A percentile compares a stretch with the other conserved stretches of the same genome.
phyloP scores from a whole-genome alignment of 495 filamentous ascomycete species.

The Neurospora sp. region DNA sequence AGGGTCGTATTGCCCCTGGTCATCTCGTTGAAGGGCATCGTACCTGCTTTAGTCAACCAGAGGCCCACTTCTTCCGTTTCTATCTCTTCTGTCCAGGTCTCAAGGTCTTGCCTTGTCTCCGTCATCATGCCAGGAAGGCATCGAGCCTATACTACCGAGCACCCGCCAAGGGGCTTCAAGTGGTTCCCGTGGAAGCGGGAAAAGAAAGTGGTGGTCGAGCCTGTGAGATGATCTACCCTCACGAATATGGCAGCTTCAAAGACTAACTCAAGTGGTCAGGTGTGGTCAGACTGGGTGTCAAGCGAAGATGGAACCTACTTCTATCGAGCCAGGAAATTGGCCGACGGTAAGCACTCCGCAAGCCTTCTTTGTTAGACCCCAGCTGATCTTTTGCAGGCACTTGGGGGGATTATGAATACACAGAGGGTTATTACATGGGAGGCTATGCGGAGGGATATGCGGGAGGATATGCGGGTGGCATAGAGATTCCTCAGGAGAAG shows the following conservation, averaged over 20 bases:
- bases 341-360: not conserved
- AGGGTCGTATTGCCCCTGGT: not conserved
- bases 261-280: not conserved
- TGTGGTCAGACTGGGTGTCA: not conserved
- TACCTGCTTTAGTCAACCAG: not conserved
- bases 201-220: not conserved
- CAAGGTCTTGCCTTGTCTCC: not conserved
- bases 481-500: not conserved
- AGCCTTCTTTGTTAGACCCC: not conserved
- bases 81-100: not conserved
- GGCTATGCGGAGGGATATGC: not conserved
- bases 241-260: not conserved
- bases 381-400: not conserved
- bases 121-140: not conserved
- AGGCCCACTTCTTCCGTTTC: not conserved
- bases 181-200: not conserved
- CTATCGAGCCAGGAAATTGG: not conserved
- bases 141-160: not conserved
- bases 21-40: not conserved
- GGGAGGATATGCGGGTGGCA: not conserved
- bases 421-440: not conserved
- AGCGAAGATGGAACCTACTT: not conserved
- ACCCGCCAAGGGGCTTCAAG: not conserved
- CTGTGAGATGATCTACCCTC: not conserved
- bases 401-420: not conserved